Percentiles rank a stretch among this genome's conserved stretches.
phyloP scores from a whole-genome alignment of 2,329 filamentous ascomycete genomes.

The Scedosporium dehoogii region DNA sequence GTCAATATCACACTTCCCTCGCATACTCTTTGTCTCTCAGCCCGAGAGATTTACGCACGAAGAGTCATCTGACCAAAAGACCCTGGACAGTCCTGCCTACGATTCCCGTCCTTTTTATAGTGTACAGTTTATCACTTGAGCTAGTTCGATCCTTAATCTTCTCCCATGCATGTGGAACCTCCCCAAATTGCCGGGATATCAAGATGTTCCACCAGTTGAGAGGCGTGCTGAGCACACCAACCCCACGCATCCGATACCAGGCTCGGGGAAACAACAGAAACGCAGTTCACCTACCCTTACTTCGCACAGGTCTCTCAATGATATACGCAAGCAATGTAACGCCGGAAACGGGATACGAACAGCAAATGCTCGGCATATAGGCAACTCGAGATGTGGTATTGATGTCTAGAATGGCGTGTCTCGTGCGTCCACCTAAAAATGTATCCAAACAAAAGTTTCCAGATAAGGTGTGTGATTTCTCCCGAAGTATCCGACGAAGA shows the following conservation, averaged over 20 bases:
- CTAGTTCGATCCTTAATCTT: not conserved
- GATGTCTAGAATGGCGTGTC: not conserved
- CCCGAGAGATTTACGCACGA: not conserved
- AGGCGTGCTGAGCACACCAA: not conserved
- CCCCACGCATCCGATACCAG: not conserved
- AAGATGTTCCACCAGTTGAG: not conserved
- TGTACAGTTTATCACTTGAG: not conserved
- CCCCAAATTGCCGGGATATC: not conserved
- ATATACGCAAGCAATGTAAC: not conserved
- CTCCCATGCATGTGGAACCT: not conserved
- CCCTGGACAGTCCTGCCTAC: not conserved
- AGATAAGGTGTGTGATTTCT: too few relatives aligned
- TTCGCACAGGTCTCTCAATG: not conserved
- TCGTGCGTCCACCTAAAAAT: not conserved
- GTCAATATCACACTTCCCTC: not conserved
- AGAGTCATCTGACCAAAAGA: not conserved
- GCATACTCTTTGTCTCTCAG: not conserved
- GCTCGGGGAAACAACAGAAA: not conserved
- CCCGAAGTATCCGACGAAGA: not conserved
- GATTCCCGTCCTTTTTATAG: not conserved
- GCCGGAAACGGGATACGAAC: not conserved
- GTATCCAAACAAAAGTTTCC: not conserved
- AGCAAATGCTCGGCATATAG: not conserved
- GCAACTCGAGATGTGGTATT: not conserved
- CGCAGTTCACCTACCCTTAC: not conserved